Evolutionary conservation across 225 moss, liverwort and hornwort species (phyloP), one percentile per base, ranked within the genome.

Genomic region (Neckera pumila): DNA sequence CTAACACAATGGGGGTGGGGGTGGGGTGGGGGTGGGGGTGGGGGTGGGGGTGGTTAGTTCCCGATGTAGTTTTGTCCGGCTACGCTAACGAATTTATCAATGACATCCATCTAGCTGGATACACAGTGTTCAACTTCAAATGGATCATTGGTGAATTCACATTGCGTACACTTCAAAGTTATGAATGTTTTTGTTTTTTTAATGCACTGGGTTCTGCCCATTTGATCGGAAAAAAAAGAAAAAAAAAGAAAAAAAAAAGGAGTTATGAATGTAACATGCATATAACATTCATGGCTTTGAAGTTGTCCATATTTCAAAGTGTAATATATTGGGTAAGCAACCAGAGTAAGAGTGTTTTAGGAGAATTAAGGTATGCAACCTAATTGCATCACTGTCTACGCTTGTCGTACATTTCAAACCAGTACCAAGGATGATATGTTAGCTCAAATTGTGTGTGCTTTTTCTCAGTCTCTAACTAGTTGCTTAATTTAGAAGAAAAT

Each of bases 31-130:
- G n/a, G n/a, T n/a, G n/a, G n/a, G n/a, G n/a, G n/a, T n/a, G n/a
- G n/a, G n/a, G n/a, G n/a, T n/a, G n/a, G n/a, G n/a, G n/a, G n/a
- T n/a, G n/a, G n/a, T n/a, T n/a, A n/a, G n/a, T n/a, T n/a, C n/a
- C n/a, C n/a, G n/a, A n/a, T n/a, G n/a, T n/a, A 10, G 36, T 54
- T 77, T 34, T 4, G 77, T 2, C 1, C 0, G 1, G 15, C 9
- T 36, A 54, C 0, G 3, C 10, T 77, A 16, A 15, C 2, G 0
- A 10, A 23, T 77, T 54, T n/a, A n/a, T n/a, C n/a, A 36, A 23
- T 14, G 76, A 15, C 6, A 1, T 36, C 16, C n/a, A n/a, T 77
- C 51, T 17, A 76, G 21, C 7, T 51, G 51, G 9, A 27, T 27
- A 42, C 4, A 20, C 6, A 45, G 10, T 51, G 34, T 34, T 76